Percentiles rank a stretch among this genome's conserved stretches.
These are phyloP conservation scores for Metschnikowia santaceciliae DNA, from an alignment of 805 yeast species.

Conservation along the genomic window DNA sequence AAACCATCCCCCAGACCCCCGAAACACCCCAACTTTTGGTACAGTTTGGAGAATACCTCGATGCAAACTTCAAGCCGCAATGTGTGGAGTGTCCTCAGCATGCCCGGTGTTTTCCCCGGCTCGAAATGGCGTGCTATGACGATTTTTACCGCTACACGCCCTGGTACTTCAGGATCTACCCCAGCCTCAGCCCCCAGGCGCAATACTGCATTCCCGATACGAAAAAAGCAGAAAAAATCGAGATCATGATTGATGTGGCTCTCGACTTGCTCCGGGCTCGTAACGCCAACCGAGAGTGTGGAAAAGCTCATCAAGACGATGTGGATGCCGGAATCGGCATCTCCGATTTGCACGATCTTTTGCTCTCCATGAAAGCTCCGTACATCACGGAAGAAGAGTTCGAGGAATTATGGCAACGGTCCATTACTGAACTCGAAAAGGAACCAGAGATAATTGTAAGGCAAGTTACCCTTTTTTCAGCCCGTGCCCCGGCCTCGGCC, in stretches of 20 bases:
- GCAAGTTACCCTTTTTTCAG: conserved; percentile 47
- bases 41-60: conserved; percentile 43
- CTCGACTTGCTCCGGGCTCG: conserved; percentile 61
- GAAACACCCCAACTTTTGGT: conserved; percentile 28
- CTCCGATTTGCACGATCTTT: conserved; percentile 50
- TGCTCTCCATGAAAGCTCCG: conserved; percentile 44
- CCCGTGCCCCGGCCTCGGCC: neutral
- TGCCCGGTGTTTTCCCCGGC: conserved; percentile 64
- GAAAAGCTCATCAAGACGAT: conserved; percentile 42
- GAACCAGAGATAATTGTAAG: conserved; percentile 75
- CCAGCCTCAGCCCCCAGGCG: conserved; percentile 52
- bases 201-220: conserved; percentile 69
- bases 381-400: conserved; percentile 59
- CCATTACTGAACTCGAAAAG: conserved; percentile 54
- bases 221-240: conserved; percentile 61
- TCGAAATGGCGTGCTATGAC: conserved; percentile 64
- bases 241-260: conserved; percentile 62
- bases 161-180: conserved; percentile 51
- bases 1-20: conserved; percentile 33
- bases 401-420: conserved; percentile 68
- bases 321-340: conserved; percentile 48
- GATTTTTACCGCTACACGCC: conserved; percentile 55
- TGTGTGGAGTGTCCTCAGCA: conserved; percentile 81
- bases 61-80: conserved; percentile 45
- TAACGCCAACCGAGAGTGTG: conserved; percentile 62